Evolutionary conservation across 805 yeast species (phyloP), one percentile per base, ranked within the genome.

Genomic region (Kuraishia borneana): DNA sequence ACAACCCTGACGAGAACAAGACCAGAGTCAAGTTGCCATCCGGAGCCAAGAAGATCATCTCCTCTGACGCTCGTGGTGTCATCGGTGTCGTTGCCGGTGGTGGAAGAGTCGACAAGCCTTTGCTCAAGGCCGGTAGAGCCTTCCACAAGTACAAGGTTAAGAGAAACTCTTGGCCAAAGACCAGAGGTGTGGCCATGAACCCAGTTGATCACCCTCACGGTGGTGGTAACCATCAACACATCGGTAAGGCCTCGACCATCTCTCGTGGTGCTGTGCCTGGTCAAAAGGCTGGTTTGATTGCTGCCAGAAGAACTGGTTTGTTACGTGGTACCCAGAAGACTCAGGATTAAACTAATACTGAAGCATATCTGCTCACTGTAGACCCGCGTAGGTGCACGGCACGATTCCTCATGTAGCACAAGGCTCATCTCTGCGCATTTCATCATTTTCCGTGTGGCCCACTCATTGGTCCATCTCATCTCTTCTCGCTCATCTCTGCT

Each of bases 171-270:
- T 92, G 97, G 97, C 98, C 98, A 73, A 88, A 85, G 83, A 92
- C 97, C 63, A 87, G 97, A 78, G 98, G 97, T 89, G 97, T 89
- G 66, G 98, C 98, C 68, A 89, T 92, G 98, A 89, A 89, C 77
- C 97, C 97, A 70, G 98, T 89, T 68, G 98, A 89, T 69, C 98
- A 89, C 78, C 98, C 98, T 68, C 98, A 89, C 71, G 98, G 98
- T 84, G 97, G 98, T 89, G 98, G 98, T 89, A 88, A 88, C 95
- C 97, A 89, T 73, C 97, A 89, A 78, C 97, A 89, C 71, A 89
- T 88, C 75, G 97, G 97, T 87, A 89, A 89, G 80, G 96, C 97
- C 61, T 89, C 97, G 58, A 89, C 97, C 61, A 89, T 89, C 60
- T 81, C 95, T 56, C 85, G 97, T 83, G 95, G 95, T 70, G 96